Evolutionary conservation across 2,329 filamentous ascomycete genomes (phyloP), one percentile per base, ranked within the genome.

Genomic region (Penicillium sp.): DNA sequence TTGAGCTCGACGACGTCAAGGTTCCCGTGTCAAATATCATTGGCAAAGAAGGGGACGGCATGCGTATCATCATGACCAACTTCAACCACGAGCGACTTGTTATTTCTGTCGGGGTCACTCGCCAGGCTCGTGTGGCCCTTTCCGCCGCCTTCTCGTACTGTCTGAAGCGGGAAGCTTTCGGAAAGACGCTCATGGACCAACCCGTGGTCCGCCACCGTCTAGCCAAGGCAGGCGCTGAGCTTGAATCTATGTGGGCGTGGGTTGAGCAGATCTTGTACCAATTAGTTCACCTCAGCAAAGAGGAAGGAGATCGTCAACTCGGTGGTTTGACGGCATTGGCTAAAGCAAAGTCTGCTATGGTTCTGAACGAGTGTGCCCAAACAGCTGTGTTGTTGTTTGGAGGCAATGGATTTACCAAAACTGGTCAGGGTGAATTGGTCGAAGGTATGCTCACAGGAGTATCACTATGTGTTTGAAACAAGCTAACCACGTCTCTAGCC

Each of bases 21-120:
- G 88, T 92, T 1, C 88, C 88, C 0, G 81, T 85, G 0, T 82
- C 83, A 66, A 90, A 91, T 67, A 73, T 91, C 8, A 84, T 92
- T 55, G 89, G 88, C 3, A 63, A 78, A 20, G 88, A 91, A 70
- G 88, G 87, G 11, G 76, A 82, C 65, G 89, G 89, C 5, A 90
- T 92, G 87, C 81, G 78, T 56, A 89, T 89, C 67, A 83, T 89
- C 66, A 89, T 89, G 86, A 87, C 84, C 52, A 89, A 91, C 74
- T 91, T 91, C 81, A 91, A 91, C 75, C 88, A 91, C 70, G 89
- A 92, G 71, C 82, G 88, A 0, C 77, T 91, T 11, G 80, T 80
- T 16, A 89, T 91, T 60, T 79, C 85, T 1, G 82, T 90, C 14
- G 81, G 82, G 0, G 81, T 82, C 1, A 88, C 86, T 2, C 78